Evolutionary conservation across 768 basidiomycete species (phyloP).

Genomic region (Hemileccinum impolitum): DNA sequence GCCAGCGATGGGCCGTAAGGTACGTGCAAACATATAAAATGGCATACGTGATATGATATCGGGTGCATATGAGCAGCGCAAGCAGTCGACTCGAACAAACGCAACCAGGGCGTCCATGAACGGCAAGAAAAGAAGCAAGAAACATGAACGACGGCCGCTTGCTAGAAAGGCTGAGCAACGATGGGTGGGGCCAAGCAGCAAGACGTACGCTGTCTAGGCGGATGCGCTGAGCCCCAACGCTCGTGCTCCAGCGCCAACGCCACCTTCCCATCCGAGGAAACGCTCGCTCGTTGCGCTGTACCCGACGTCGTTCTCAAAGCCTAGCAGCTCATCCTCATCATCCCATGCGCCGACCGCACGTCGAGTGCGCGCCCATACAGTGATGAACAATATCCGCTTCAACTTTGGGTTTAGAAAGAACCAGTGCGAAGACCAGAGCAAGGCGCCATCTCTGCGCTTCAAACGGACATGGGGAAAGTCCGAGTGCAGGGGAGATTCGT

Average conservation of each 20-base stretch:
- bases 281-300: conserved; percentile 44
- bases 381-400: conserved; percentile 89
- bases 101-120: neutral
- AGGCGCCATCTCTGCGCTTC: conserved; percentile 63
- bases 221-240: conserved; percentile 61
- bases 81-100: neutral
- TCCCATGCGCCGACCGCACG: conserved; percentile 51
- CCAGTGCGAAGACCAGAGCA: conserved; percentile 96
- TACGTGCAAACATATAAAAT: conserved; percentile 10
- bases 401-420: conserved; percentile 93
- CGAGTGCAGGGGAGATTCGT: conserved; percentile 30
- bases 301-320: conserved; percentile 36
- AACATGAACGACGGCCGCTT: neutral
- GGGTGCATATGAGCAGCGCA: conserved; percentile 10
- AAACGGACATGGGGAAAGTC: conserved; percentile 46
- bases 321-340: conserved; percentile 41
- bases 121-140: neutral
- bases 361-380: conserved; percentile 83
- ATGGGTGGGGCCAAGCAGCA: conserved; percentile 6
- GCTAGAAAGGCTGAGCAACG: conserved; percentile 18
- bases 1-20: conserved; percentile 17
- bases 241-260: conserved; percentile 74
- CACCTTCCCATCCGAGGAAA: conserved; percentile 80
- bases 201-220: conserved; percentile 28
- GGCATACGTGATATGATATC: conserved; percentile 20